Base-by-base conservation (phyloP, 1,284 basidiomycete genomes). In the Cryptococcus jaspeensis region DNA sequence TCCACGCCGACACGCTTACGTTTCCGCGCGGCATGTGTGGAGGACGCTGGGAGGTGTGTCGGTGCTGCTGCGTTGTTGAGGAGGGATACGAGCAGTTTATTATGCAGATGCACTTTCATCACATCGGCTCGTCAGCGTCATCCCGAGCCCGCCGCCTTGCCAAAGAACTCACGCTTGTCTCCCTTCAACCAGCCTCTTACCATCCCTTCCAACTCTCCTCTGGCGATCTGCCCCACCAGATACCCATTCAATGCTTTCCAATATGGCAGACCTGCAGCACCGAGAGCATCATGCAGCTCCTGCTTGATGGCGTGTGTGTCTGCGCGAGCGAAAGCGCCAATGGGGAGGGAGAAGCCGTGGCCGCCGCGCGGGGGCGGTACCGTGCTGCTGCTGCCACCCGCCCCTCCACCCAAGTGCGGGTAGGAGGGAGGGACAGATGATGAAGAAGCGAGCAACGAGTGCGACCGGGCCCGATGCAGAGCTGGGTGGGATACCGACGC, bases 261-360 rank as follows among this genome's bases (percentile, higher is more conserved):
- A 52, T 78, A 78, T 13, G 81, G 78, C 32, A 89, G 69, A 12
- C 89, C 79, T 62, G 88, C 87, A 44, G 81, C 83, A 53, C 88
- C 86, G 4, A 91, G 79, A 3, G 87, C 84, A 23, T 88, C 88
- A 18, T 90, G 81, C 56, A 92, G 86, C 13, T 90, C 81, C 69
- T 90, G 88, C 81, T 89, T 87, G 45, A 84, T 84, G 35, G 84
- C 79, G 7, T 70, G 64, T 1, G 65, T 68, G 52, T 75, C 74
- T n/a, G 62, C 60, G 12, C 69, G 56, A 13, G 66, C 56, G 44
- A 72, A 67, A 9, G 28, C 28, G 28, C 28, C 28, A 9, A 32
- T 4, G 28, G 4, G 28, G 28, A 32, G 28, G 5, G 28, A 4
- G 28, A 32, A 9, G 28, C 28, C 28, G 28, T 5, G 5, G 5